Conservation (phyloP, 768 basidiomycete genomes). For the Dictyophora rubrovolvata region DNA sequence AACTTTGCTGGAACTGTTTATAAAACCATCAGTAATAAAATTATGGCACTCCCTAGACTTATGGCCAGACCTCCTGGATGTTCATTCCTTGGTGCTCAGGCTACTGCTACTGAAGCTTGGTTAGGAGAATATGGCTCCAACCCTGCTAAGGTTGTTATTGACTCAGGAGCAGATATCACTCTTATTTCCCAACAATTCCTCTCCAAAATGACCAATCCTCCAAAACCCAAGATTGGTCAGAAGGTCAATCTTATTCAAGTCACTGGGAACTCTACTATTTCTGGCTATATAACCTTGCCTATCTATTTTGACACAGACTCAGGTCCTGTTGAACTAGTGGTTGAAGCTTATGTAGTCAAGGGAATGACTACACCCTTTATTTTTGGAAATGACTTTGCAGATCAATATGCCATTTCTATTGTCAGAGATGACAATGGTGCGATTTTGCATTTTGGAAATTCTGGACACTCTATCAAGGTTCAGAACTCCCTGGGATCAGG, state of each 20-base stretch:
- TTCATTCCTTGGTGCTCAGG: slow-evolving; percentile 23
- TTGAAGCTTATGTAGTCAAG: slow-evolving; percentile 23
- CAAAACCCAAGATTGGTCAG: slow-evolving; percentile 19
- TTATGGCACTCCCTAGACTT: slow-evolving; percentile 14
- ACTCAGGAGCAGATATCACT: slow-evolving; percentile 28
- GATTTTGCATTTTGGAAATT: slow-evolving; percentile 13
- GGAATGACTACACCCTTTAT: slow-evolving; percentile 17
- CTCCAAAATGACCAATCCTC: slow-evolving; percentile 2
- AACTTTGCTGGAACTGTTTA: not conserved
- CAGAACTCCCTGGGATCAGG: not conserved
- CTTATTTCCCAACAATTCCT: slow-evolving; percentile 19
- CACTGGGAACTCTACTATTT: slow-evolving; percentile 20
- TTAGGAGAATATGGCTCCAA: slow-evolving; percentile 4
- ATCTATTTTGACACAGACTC: slow-evolving; percentile 18
- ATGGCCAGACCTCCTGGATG: slow-evolving; percentile 22
- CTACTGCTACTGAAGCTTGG: slow-evolving; percentile 13
- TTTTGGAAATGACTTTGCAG: slow-evolving; percentile 19
- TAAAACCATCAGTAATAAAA: not conserved
- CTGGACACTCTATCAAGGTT: not conserved
- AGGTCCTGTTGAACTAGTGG: slow-evolving; percentile 17
- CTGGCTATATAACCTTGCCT: slow-evolving; percentile 20
- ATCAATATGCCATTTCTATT: slow-evolving; percentile 24
- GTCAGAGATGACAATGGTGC: slow-evolving; percentile 12
- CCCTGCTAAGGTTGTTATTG: slow-evolving; percentile 13
- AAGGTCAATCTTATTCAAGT: slow-evolving; percentile 24